Evolutionary conservation across 1,284 basidiomycete species (phyloP).

Genomic region (Marasmius oreades): DNA sequence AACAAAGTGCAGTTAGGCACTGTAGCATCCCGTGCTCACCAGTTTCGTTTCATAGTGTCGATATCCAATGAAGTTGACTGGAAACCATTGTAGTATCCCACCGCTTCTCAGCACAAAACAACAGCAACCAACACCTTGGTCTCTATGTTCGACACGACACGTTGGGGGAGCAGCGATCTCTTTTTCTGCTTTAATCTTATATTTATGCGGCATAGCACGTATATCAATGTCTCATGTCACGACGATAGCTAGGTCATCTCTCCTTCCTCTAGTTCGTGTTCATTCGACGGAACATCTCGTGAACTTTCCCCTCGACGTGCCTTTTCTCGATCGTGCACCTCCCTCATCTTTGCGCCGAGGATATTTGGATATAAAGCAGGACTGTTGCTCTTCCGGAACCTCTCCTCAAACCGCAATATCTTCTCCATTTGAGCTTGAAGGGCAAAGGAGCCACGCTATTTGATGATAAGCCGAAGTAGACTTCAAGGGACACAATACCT

Average conservation of each 20-base stretch:
- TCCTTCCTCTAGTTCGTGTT: conserved; percentile 30
- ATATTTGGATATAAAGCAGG: conserved; percentile 64
- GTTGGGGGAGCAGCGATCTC: too few relatives aligned
- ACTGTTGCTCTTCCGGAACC: conserved; percentile 43
- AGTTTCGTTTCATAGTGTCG: too few relatives aligned
- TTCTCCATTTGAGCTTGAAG: conserved; percentile 69
- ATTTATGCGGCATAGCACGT: background rate
- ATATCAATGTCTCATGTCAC: background rate
- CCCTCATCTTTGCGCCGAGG: conserved; percentile 59
- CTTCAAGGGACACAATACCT: conserved; percentile 20
- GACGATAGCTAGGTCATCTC: conserved; percentile 23
- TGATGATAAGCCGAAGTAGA: conserved; percentile 7
- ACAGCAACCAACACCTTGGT: too few relatives aligned
- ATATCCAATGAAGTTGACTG: too few relatives aligned
- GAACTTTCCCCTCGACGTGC: conserved; percentile 23
- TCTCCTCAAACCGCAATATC: conserved; percentile 62
- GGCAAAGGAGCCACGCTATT: conserved; percentile 61
- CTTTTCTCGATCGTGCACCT: conserved; percentile 34
- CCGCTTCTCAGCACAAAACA: too few relatives aligned
- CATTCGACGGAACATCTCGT: conserved; percentile 15
- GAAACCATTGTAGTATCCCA: too few relatives aligned
- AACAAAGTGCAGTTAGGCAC: too few relatives aligned
- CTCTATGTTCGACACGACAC: too few relatives aligned
- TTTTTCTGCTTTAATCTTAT: background rate
- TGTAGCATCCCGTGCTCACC: too few relatives aligned